These are phyloP conservation scores for Fusarium coffeatum DNA, from an alignment of 2,329 filamentous ascomycete genomes.

Conservation along the genomic window DNA sequence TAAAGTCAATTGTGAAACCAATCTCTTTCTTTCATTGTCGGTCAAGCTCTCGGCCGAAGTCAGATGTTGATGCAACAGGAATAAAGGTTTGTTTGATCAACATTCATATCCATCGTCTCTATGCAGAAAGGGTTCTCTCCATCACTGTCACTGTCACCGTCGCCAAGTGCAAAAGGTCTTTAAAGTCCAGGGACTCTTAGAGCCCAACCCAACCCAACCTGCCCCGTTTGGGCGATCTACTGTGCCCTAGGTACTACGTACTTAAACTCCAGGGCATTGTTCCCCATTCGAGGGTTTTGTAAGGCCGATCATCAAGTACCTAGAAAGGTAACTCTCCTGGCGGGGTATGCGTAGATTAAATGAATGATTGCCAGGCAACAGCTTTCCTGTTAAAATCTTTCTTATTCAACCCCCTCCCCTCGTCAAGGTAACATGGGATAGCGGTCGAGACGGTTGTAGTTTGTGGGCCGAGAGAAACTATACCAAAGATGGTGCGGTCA, in stretches of 20 bases:
- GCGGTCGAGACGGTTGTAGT: constrained; percentile 30
- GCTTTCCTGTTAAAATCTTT: constrained; percentile 1
- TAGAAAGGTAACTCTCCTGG: constrained; percentile 28
- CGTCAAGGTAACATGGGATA: constrained; percentile 29
- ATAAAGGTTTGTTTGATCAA: background rate
- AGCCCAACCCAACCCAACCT: constrained; percentile 18
- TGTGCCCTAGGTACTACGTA: background rate
- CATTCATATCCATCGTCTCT: background rate
- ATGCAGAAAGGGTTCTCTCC: constrained; percentile 6
- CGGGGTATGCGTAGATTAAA: constrained; percentile 4
- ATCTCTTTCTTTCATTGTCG: constrained; percentile 7
- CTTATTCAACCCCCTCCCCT: constrained; percentile 4
- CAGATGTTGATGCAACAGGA: background rate
- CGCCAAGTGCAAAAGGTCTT: constrained; percentile 27
- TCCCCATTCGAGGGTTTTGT: constrained; percentile 36
- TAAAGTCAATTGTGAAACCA: constrained; percentile 15
- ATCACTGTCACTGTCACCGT: background rate
- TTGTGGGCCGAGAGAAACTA: constrained; percentile 33
- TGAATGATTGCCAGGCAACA: constrained; percentile 12
- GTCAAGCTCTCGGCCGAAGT: constrained; percentile 20
- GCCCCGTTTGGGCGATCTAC: constrained; percentile 18
- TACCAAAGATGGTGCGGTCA: constrained; percentile 34
- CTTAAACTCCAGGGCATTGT: constrained; percentile 6
- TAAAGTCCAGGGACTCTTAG: constrained; percentile 15
- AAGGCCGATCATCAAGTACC: constrained; percentile 36